Conservation (phyloP, 2,329 filamentous ascomycete species). For the Aspergillus persii region DNA sequence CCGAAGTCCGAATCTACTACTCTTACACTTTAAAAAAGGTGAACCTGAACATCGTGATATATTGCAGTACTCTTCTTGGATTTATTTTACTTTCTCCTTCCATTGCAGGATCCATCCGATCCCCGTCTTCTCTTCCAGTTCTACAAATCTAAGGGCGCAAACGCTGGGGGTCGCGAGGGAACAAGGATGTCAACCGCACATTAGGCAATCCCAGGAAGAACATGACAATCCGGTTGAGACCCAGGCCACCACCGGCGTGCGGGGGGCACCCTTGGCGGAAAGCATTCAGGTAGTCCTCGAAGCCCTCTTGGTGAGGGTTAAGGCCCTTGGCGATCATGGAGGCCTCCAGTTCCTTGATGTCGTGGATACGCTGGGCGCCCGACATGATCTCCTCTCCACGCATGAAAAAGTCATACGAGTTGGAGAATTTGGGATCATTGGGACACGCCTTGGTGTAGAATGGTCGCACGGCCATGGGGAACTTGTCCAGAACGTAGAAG, state of each 20-base stretch:
- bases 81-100: background rate
- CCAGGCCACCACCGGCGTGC: conserved; percentile 64
- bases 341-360: conserved; percentile 57
- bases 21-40: too few relatives aligned
- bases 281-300: conserved; percentile 62
- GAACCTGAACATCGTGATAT: conserved; percentile 1
- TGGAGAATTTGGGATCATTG: conserved; percentile 63
- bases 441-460: conserved; percentile 88
- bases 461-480: conserved; percentile 81
- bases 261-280: conserved; percentile 65
- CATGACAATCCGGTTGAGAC: conserved; percentile 65
- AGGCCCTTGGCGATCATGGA: conserved; percentile 60
- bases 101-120: background rate
- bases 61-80: conserved; percentile 8
- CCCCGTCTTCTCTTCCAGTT: background rate
- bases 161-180: conserved; percentile 63
- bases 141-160: conserved; percentile 37
- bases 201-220: conserved; percentile 66
- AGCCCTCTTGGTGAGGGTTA: conserved; percentile 58
- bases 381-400: conserved; percentile 68
- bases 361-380: conserved; percentile 65
- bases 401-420: conserved; percentile 71
- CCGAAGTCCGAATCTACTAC: too few relatives aligned
- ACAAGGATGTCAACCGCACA: conserved; percentile 60
- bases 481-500: conserved; percentile 97